A percentile compares a stretch with the other conserved stretches of the same genome.
phyloP scores from a whole-genome alignment of 352 stramenopile genomes.

The Globisporangium emineosum region DNA sequence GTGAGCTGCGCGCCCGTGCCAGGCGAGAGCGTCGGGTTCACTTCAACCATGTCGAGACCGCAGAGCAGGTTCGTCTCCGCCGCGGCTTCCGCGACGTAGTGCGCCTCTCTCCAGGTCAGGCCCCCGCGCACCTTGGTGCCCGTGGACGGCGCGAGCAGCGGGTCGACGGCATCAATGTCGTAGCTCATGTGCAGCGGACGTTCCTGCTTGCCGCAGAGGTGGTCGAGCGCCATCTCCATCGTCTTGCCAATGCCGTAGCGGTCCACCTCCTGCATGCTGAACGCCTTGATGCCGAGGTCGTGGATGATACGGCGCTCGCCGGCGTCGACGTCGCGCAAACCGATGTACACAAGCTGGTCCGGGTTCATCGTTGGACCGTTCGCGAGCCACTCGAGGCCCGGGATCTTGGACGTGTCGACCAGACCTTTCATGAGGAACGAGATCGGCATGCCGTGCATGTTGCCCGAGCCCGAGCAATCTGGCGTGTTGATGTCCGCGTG shows the following conservation, averaged over 20 bases:
- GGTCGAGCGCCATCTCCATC: constrained; percentile 96
- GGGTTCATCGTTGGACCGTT: constrained; percentile 71
- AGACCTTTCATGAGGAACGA: constrained; percentile 92
- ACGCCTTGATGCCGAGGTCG: constrained; percentile 93
- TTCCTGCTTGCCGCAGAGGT: constrained; percentile 86
- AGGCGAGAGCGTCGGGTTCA: constrained; percentile 92
- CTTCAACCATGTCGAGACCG: constrained; percentile 94
- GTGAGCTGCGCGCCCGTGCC: constrained; percentile 88
- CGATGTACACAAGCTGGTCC: constrained; percentile 95
- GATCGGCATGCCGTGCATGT: constrained; percentile 98
- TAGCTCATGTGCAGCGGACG: constrained; percentile 96
- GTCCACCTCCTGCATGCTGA: constrained; percentile 97
- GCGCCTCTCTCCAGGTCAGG: constrained; percentile 95
- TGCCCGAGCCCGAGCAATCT: constrained; percentile 85
- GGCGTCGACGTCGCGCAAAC: constrained; percentile 92
- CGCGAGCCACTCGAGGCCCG: constrained; percentile 94
- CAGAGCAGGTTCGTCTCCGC: constrained; percentile 88
- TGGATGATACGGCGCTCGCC: constrained; percentile 90
- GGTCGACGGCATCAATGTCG: constrained; percentile 98
- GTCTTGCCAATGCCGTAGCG: constrained; percentile 94
- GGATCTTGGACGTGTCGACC: constrained; percentile 84
- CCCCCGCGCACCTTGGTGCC: constrained; percentile 94
- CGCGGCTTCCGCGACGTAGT: constrained; percentile 94
- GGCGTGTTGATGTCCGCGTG: constrained; percentile 99
- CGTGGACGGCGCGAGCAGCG: constrained; percentile 92